Evolutionary conservation across 208 protist species (phyloP).

Genomic region (Trypanosoma grayi): DNA sequence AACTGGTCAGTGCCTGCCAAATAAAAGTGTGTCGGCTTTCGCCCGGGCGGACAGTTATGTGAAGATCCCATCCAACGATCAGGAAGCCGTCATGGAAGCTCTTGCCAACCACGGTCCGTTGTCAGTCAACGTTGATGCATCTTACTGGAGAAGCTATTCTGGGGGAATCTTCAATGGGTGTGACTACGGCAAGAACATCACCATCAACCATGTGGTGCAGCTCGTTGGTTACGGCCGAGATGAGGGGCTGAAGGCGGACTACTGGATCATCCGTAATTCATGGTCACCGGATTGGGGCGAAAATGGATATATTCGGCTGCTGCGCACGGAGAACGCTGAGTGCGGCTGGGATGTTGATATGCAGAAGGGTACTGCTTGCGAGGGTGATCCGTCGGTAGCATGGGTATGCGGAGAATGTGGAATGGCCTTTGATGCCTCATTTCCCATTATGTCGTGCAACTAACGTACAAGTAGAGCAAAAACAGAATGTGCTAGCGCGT

Average conservation of each 20-base stretch:
- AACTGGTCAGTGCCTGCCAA: conserved; percentile 41
- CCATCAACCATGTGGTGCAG: conserved; percentile 82
- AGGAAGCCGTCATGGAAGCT: conserved; percentile 54
- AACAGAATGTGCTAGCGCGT: too few species aligned
- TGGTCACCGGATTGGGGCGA: conserved; percentile 77
- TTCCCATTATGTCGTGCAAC: too few species aligned
- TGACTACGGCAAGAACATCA: conserved; percentile 57
- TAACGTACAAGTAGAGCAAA: too few species aligned
- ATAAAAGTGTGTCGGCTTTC: conserved; percentile 19
- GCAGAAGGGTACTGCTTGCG: conserved; percentile 62
- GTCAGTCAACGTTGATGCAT: conserved; percentile 73
- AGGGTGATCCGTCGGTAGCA: conserved; percentile 55
- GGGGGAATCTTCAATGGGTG: conserved; percentile 76
- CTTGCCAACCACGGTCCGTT: conserved; percentile 64
- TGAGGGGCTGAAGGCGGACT: conserved; percentile 34
- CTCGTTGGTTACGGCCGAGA: conserved; percentile 81
- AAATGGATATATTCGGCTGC: conserved; percentile 77
- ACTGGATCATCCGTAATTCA: conserved; percentile 91
- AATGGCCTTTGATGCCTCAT: conserved; percentile 63
- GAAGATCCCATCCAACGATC: conserved; percentile 54
- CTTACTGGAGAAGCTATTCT: conserved; percentile 60
- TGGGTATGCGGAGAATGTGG: conserved; percentile 79
- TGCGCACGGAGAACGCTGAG: conserved; percentile 30
- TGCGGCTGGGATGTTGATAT: conserved; percentile 56
- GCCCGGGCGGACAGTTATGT: conserved; percentile 52